Percentiles rank a stretch among this genome's conserved stretches.
These are phyloP conservation scores for Actinidia chinensis DNA, from an alignment of 179 eudicot species.

Conservation along the genomic window DNA sequence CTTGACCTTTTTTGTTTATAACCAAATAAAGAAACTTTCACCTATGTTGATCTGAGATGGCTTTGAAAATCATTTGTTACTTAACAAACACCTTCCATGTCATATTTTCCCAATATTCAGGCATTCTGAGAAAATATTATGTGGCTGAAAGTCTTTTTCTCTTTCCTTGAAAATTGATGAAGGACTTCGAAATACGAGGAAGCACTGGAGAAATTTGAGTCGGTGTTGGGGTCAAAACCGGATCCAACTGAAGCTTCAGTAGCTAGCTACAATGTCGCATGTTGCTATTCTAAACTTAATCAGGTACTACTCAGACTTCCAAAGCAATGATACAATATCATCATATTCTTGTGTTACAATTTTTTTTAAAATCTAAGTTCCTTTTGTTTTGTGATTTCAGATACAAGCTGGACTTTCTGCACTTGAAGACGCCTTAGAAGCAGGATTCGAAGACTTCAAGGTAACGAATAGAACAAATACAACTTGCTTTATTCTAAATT, in stretches of 20 bases:
- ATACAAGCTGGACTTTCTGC: slow-evolving; percentile 94
- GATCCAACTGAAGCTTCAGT: slow-evolving; percentile 68
- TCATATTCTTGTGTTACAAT: no score
- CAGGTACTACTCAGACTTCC: slow-evolving; percentile 46
- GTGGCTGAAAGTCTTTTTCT: background rate
- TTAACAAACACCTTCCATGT: background rate
- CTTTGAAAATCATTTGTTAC: background rate
- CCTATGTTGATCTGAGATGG: background rate
- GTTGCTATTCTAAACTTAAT: slow-evolving; percentile 93
- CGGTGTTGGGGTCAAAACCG: slow-evolving; percentile 86
- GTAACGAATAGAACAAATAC: slow-evolving; percentile 26
- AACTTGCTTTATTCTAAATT: background rate
- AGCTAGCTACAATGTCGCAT: slow-evolving; percentile 92
- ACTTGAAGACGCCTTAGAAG: slow-evolving; percentile 82
- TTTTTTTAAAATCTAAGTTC: no score
- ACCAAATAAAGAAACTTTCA: background rate
- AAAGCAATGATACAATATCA: background rate
- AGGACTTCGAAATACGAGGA: slow-evolving; percentile 80
- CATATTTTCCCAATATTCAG: background rate
- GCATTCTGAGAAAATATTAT: background rate
- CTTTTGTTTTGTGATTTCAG: slow-evolving; percentile 30
- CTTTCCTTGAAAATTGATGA: slow-evolving; percentile 11
- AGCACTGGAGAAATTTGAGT: slow-evolving; percentile 84
- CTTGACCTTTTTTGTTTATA: background rate
- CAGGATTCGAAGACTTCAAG: slow-evolving; percentile 92